Base-by-base conservation (phyloP, 164 flowering plant species). In the Tetrastigma voinierianum region DNA sequence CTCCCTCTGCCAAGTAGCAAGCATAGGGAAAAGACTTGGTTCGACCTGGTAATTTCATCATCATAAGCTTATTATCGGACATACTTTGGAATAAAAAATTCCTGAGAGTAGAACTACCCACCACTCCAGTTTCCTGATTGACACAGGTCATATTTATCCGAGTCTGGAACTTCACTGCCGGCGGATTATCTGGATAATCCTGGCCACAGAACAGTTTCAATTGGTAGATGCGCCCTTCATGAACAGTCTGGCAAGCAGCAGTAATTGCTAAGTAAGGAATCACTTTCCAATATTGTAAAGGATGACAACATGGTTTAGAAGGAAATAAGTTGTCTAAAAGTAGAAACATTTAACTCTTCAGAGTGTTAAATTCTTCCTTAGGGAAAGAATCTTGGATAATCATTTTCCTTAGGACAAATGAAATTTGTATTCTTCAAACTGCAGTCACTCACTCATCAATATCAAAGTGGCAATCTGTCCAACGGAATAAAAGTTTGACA, bases 211-310 rank as follows among this genome's bases (percentile, higher is more conserved):
- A 91, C 45, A 91, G 69, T 62, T 90, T 91, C 77, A 91, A 76
- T 78, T 91, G 92, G 77, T 84, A 87, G 68, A 91, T 91, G 47
- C 86, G 84, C 48, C 97, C 94, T 69, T 89, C 94, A 54, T 89
- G 88, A 65, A 87, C 90, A 70, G 90, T 87, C 92, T 89, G 79
- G 49, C 25, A 75, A 67, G 52, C 20, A 69, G 40, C 67, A 72
- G 8, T 6, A 52, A 43, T 14, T 32, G 40, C 40, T 65, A 12
- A 46, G 6, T 14, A 64, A 55, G 56, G 45, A 7, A 49, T 62
- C 51, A 67, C n/a, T 59, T 10, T 49, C 47, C 21, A 46, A 15
- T 23, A 8, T 44, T 56, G 8, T 45, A 66, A 16, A 49, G 7
- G 52, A 2, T 49, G 52, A 49, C n/a, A 49, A 5, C 6, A 32